Base-by-base conservation (phyloP, 768 basidiomycete genomes). In the Lactarius trivialis region DNA sequence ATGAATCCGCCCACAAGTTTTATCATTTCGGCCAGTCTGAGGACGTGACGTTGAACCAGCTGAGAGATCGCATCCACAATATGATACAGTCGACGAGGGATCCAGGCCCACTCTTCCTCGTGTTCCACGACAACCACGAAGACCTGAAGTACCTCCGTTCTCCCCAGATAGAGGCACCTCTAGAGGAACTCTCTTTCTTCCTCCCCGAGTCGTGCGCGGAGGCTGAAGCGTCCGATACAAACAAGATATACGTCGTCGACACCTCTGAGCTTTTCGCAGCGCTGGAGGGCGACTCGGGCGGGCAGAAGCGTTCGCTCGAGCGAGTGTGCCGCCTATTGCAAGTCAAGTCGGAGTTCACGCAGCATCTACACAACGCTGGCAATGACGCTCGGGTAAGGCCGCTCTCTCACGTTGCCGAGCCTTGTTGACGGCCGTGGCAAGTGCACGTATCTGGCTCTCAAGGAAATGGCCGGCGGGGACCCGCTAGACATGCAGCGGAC, bases 331-430 rank as follows among this genome's bases (percentile, higher is more conserved):
- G 76, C 51, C 81, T 85, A 56, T 78, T 94, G 24, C 80, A 83
- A 55, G 77, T 92, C 55, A 54, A 58, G 21, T 45, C 51, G 15
- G 7, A 60, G 33, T 65, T 74, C 0, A 81, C 82, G 1, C 66
- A 77, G 36, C 76, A 78, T 67, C 73, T 88, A 60, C 93, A 93
- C 77, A 95, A 94, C 69, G 91, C 89, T 1, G 91, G 91, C 0
- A 93, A 93, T 69, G 90, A 93, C 71, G 91, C 91, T 1, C 80
- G 87, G 71, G 91, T 92, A 67, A 85, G 71, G 50, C n/a, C n/a
- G n/a, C n/a, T 56, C 21, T 19, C 14, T 33, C 30, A 3, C 24
- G 33, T 30, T 39, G 11, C 34, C 24, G 48, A 17, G 8, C n/a
- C n/a, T n/a, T n/a, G n/a, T n/a, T n/a, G n/a, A n/a, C n/a, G n/a